Evolutionary conservation across 1,139 yeast species (phyloP), one percentile per base, ranked within the genome.

Genomic region (Yamadazyma dushanensis): DNA sequence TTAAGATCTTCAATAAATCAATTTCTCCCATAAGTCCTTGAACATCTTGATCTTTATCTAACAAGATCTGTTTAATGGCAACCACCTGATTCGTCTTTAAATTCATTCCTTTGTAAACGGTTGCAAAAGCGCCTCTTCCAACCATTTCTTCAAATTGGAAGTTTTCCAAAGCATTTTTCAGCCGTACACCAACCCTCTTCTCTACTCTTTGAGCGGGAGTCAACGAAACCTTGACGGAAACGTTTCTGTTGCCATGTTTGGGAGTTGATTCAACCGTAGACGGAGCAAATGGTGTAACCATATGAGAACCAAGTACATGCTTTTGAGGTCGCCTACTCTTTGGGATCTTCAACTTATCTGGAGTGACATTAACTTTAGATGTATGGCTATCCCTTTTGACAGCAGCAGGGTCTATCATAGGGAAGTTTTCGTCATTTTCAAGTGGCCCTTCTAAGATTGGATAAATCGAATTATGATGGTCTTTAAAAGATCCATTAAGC

Each of bases 121-220:
- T 83, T 39, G 98, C 98, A 65, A 89, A 92, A 14, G 96, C 88
- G 21, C 98, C 98, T 50, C 84, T 78, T 11, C 98, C 98, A 29
- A 92, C 88, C 59, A 88, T 89, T 16, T 80, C 74, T 36, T 83
- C 70, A 47, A 80, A 67, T 32, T 73, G 71, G 50, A 78, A 83
- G 39, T 78, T 72, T 14, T 75, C 73, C 29, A 80, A 59, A 1
- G 75, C 75, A 44, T 71, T 60, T 38, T 52, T 46, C 59, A 61
- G 63, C 23, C 66, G 61, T 3, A 61, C 56, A 1, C 70, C 71
- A 0, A 66, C 62, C 16, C 50, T 54, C 43, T 69, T 71, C 40
- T 73, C 78, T 24, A 71, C 53, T 32, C 74, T 50, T 46, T 75
- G 80, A 1, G 80, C 80, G 4, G 81, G 81, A 0, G 80, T 75